Evolutionary conservation across 495 filamentous ascomycete species (phyloP).

Genomic region (Trichocladium antarcticum): DNA sequence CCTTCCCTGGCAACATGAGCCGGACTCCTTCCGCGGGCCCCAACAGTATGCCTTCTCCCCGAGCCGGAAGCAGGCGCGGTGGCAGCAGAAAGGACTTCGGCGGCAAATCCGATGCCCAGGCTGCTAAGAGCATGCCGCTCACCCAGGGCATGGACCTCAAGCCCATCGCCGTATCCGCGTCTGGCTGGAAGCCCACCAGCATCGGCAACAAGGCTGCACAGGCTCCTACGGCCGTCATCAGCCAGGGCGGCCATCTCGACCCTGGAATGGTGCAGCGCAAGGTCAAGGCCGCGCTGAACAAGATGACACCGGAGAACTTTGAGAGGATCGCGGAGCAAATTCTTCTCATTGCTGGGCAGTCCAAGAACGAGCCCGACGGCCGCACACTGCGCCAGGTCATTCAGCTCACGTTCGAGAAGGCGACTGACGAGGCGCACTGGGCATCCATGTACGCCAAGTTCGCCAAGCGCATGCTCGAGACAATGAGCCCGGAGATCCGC

Average conservation of each 20-base stretch:
- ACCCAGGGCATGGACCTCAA: slow-evolving; percentile 71
- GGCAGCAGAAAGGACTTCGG: slow-evolving; percentile 46
- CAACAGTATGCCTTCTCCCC: slow-evolving; percentile 38
- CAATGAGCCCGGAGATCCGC: slow-evolving; percentile 89
- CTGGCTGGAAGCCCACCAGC: slow-evolving; percentile 86
- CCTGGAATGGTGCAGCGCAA: slow-evolving; percentile 95
- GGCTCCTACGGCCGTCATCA: slow-evolving; percentile 35
- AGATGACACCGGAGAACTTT: slow-evolving; percentile 99
- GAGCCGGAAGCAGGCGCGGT: slow-evolving; percentile 43
- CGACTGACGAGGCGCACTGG: slow-evolving; percentile 97
- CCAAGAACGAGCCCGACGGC: slow-evolving; percentile 88
- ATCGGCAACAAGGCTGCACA: slow-evolving; percentile 35
- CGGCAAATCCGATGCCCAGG: slow-evolving; percentile 49
- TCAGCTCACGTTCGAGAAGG: slow-evolving; percentile 97
- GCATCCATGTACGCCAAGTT: slow-evolving; percentile 98
- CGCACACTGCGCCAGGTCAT: slow-evolving; percentile 95
- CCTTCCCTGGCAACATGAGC: slow-evolving; percentile 47
- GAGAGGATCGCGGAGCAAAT: slow-evolving; percentile 92
- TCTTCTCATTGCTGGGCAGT: slow-evolving; percentile 82
- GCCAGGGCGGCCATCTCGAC: slow-evolving; percentile 51
- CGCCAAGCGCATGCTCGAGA: slow-evolving; percentile 92
- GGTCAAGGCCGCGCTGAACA: slow-evolving; percentile 96
- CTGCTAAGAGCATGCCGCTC: slow-evolving; percentile 76
- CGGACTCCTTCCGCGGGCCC: slow-evolving; percentile 39
- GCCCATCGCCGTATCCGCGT: slow-evolving; percentile 55